phyloP scores from a whole-genome alignment of 1,139 yeast species.

The Yamadazyma conglobata region DNA sequence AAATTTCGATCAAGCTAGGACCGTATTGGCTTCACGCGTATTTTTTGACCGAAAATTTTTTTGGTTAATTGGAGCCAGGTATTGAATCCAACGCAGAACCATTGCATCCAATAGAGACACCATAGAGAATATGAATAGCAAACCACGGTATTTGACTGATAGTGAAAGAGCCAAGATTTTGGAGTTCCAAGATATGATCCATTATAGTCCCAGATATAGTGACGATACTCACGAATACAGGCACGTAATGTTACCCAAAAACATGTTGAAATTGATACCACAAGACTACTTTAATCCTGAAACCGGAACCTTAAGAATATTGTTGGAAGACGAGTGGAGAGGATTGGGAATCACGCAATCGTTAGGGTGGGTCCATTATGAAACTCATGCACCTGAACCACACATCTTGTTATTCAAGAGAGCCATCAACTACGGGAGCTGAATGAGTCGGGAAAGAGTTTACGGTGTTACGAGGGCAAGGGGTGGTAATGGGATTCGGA shows the following conservation, averaged over 20 bases:
- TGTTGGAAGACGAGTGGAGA: conserved; percentile 97
- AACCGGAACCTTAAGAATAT: conserved; percentile 87
- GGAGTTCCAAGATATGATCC: conserved; percentile 91
- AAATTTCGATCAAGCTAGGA: too few species aligned
- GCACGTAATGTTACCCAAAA: conserved; percentile 96
- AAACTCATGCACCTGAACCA: conserved; percentile 98
- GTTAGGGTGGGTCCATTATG: conserved; percentile 97
- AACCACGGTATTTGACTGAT: conserved; percentile 71
- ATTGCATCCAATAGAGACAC: too few species aligned
- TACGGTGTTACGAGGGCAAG: too few species aligned
- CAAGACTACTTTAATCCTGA: conserved; percentile 93
- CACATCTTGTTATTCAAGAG: conserved; percentile 89
- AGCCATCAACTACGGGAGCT: conserved; percentile 37
- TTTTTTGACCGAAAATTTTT: conserved; percentile 1
- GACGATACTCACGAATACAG: conserved; percentile 86
- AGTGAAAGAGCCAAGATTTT: conserved; percentile 81
- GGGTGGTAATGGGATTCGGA: too few species aligned
- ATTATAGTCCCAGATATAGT: conserved; percentile 87
- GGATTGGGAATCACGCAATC: conserved; percentile 97
- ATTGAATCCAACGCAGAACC: too few species aligned
- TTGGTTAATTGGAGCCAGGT: too few species aligned
- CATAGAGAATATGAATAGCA: conserved; percentile 18
- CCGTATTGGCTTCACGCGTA: conserved; percentile 3
- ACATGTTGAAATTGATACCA: conserved; percentile 94
- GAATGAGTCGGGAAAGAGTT: conserved; percentile 7